Evolutionary conservation across 371 early-diverging fungal species (phyloP), one percentile per base, ranked within the genome.

Genomic region (Actinomucor elegans): DNA sequence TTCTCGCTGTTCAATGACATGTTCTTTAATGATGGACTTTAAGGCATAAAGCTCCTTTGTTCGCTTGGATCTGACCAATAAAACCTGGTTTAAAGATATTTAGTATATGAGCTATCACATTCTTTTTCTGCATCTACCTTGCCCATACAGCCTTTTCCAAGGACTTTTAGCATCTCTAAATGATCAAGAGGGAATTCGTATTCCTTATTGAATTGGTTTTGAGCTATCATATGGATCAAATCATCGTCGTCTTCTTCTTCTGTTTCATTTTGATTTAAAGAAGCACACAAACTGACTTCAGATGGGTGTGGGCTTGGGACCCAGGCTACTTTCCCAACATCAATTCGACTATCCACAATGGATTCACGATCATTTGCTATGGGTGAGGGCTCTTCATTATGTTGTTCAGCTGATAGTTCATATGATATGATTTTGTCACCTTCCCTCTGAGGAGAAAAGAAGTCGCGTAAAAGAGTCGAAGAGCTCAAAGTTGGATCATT

Each of bases 11-110:
- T 93, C 86, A 49, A 93, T 81, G 36, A 98, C 90, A 44, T 88
- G 87, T 51, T 92, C 91, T 73, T 99, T 99, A 61, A 92, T 90
- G 26, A 99, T 79, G 2, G 95, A 94, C 73, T 99, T 99, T 54
- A 99, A 83, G 2, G 98, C 99, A 58, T 90, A 94, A 4, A 92
- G 75, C 41, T 88, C 77, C 31, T 64, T 48, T 9, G 69, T 67
- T 9, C 31, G 51, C 38, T 57, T 52, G 4, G 74, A 37, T 84
- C 82, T 91, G 4, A 99, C 96, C 67, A 99, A 87, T 73, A 93
- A 94, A n/a, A 99, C 74, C 53, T 95, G 90, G 18, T n/a, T n/a
- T n/a, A n/a, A n/a, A n/a, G 32, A 31, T 32, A n/a, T n/a, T n/a
- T n/a, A n/a, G n/a, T n/a, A n/a, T n/a, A n/a, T n/a, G n/a, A n/a